Evolutionary conservation across 1,139 yeast species (phyloP).

Genomic region (Blastobotrys proliferans): DNA sequence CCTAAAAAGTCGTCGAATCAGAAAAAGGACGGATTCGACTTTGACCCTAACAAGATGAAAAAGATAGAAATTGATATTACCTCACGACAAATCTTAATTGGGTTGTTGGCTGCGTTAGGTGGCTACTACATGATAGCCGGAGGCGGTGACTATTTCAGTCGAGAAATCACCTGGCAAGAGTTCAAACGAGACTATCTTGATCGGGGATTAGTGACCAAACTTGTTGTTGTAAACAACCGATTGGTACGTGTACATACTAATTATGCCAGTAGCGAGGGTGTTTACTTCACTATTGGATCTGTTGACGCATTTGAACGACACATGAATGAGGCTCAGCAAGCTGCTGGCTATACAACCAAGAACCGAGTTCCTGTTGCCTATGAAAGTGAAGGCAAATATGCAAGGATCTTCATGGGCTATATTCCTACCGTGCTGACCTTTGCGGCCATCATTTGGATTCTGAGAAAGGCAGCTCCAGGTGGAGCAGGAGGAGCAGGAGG

Average conservation of each 20-base stretch:
- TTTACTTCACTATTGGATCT: constrained; percentile 81
- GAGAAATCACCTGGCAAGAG: constrained; percentile 78
- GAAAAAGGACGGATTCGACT: constrained; percentile 32
- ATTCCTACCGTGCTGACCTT: constrained; percentile 79
- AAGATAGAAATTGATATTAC: constrained; percentile 25
- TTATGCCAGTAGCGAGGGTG: constrained; percentile 27
- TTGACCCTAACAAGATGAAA: constrained; percentile 21
- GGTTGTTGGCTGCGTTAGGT: constrained; percentile 24
- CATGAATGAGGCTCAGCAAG: constrained; percentile 69
- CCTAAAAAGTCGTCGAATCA: constrained; percentile 25
- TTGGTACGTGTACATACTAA: constrained; percentile 51
- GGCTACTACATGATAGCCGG: constrained; percentile 27
- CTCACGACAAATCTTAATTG: constrained; percentile 31
- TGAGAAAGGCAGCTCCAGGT: constrained; percentile 42
- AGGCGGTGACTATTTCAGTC: constrained; percentile 35
- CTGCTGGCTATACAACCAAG: constrained; percentile 54
- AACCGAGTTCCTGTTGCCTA: constrained; percentile 84
- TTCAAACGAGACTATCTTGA: constrained; percentile 79
- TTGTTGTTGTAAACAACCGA: constrained; percentile 71
- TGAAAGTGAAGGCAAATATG: constrained; percentile 59
- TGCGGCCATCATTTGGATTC: constrained; percentile 59
- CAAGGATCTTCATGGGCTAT: constrained; percentile 65
- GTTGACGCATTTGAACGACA: constrained; percentile 87
- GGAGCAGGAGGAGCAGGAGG: constrained; percentile 48
- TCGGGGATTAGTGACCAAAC: constrained; percentile 73